A percentile compares a stretch with the other conserved stretches of the same genome.
Evolutionary conservation across 2,329 filamentous ascomycete genomes (phyloP).

Genomic region (Bretziella fagacearum): DNA sequence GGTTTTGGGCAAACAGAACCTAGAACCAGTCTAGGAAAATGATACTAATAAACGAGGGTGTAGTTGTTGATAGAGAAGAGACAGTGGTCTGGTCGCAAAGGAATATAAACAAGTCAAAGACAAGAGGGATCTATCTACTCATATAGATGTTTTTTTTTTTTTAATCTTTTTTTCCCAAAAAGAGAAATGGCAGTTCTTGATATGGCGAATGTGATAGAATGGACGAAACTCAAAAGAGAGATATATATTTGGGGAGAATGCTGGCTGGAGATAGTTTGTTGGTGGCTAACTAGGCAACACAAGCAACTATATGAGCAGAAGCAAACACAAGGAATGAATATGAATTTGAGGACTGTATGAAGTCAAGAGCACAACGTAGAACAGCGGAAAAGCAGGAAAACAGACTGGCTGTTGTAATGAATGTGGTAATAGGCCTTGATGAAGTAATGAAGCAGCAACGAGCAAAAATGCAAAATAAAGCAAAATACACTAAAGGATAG

Average conservation of each 20-base stretch:
- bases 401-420: slow-evolving; percentile 11
- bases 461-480: slow-evolving; percentile 10
- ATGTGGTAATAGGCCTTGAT: slow-evolving; percentile 7
- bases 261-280: neutral
- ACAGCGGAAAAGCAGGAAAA: neutral
- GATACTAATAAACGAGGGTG: slow-evolving; percentile 1
- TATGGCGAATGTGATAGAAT: neutral
- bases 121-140: neutral
- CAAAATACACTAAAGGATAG: slow-evolving; percentile 7
- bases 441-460: slow-evolving; percentile 9
- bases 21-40: slow-evolving; percentile 7
- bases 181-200: neutral
- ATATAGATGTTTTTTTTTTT: neutral
- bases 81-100: slow-evolving; percentile 2
- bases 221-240: neutral
- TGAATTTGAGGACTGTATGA: neutral
- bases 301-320: neutral
- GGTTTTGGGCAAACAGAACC: neutral
- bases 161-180: neutral
- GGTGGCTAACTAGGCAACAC: slow-evolving; percentile 2
- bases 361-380: neutral
- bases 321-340: neutral
- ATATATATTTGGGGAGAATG: neutral
- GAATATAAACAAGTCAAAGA: neutral
- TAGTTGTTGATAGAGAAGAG: neutral